These are phyloP conservation scores for Saprolegnia diclina DNA, from an alignment of 352 stramenopile species.

Conservation along the genomic window DNA sequence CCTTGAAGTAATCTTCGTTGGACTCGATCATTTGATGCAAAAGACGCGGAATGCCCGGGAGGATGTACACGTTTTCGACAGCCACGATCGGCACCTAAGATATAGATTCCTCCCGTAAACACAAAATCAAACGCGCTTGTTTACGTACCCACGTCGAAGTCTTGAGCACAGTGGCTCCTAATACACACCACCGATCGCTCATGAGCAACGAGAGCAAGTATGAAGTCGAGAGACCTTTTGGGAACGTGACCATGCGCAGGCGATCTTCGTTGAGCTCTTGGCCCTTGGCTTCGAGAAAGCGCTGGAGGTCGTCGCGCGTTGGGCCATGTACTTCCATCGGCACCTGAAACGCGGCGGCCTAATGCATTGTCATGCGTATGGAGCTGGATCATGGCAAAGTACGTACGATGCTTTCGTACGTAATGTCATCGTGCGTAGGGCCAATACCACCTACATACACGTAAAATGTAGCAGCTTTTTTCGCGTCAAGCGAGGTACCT, in stretches of 20 bases:
- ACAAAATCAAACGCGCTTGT: background rate
- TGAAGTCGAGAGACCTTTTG: too few relatives aligned
- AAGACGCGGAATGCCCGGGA: slow-evolving; percentile 75
- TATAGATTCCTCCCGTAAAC: background rate
- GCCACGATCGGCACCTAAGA: slow-evolving; percentile 72
- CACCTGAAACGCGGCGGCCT: slow-evolving; percentile 71
- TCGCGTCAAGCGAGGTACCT: slow-evolving; percentile 14
- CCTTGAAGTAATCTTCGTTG: slow-evolving; percentile 73
- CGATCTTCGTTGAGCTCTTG: slow-evolving; percentile 58
- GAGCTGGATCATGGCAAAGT: slow-evolving; percentile 18
- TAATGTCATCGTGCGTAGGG: slow-evolving; percentile 84
- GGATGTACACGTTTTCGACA: slow-evolving; percentile 78
- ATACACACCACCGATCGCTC: background rate
- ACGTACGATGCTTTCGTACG: slow-evolving; percentile 40
- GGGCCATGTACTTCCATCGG: slow-evolving; percentile 61
- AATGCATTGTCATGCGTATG: slow-evolving; percentile 5
- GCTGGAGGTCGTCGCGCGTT: slow-evolving; percentile 51
- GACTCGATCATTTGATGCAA: slow-evolving; percentile 75
- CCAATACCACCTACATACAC: slow-evolving; percentile 49
- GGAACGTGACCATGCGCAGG: slow-evolving; percentile 69
- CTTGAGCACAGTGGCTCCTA: slow-evolving; percentile 9
- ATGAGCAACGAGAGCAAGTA: background rate
- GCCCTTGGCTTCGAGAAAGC: slow-evolving; percentile 34
- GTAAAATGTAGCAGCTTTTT: background rate
- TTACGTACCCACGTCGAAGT: slow-evolving; percentile 17